These are phyloP conservation scores for Fusarium agapanthi DNA, from an alignment of 2,329 filamentous ascomycete species.

Conservation along the genomic window DNA sequence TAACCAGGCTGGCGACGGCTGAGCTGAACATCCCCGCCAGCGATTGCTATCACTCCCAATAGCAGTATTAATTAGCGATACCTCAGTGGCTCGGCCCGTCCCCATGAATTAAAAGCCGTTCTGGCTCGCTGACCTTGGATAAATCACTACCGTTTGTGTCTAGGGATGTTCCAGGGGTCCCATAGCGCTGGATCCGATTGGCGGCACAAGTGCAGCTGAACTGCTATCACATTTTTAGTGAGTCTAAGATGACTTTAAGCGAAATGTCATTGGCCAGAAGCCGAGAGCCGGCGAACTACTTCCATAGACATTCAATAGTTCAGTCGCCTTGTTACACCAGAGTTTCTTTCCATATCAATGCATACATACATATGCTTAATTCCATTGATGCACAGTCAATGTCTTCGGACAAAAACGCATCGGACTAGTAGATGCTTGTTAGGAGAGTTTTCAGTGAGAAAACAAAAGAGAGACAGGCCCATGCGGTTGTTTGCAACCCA, in stretches of 20 bases:
- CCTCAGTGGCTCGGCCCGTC: background rate
- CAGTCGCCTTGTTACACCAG: background rate
- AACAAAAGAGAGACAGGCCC: background rate
- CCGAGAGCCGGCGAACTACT: background rate
- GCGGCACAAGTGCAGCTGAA: background rate
- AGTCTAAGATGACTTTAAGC: background rate
- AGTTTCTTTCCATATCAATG: no score
- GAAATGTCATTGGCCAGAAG: background rate
- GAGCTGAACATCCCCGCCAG: background rate
- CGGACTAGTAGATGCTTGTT: accelerated
- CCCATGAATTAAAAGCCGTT: background rate
- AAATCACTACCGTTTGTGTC: background rate
- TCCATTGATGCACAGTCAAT: background rate
- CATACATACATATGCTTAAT: background rate
- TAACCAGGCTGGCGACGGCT: background rate
- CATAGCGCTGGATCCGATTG: background rate
- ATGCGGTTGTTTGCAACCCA: accelerated
- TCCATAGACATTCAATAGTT: background rate
- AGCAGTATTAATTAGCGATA: background rate
- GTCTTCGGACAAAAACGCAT: accelerated
- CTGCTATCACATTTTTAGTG: background rate
- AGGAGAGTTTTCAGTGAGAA: no score
- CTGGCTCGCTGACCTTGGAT: background rate
- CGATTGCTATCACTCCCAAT: background rate
- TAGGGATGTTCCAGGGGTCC: background rate